A percentile compares a stretch with the other conserved stretches of the same genome.
Evolutionary conservation across 2,329 filamentous ascomycete species (phyloP).

Genomic region (Aspergillus ochraceus): DNA sequence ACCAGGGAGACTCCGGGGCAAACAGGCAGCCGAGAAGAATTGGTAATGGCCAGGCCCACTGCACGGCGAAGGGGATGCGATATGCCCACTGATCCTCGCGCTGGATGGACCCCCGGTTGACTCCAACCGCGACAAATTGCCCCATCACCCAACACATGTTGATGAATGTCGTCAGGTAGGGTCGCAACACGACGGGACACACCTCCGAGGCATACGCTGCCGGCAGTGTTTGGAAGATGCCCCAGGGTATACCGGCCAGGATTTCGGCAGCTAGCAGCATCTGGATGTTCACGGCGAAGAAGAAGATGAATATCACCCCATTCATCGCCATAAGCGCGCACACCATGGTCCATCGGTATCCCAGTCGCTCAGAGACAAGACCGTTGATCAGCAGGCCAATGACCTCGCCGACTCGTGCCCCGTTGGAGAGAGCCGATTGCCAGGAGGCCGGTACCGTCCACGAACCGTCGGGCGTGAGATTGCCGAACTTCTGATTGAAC

Average conservation of each 20-base stretch:
- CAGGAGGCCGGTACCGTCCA: constrained; percentile 31
- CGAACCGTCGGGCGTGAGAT: constrained; percentile 16
- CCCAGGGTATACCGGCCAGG: constrained; percentile 50
- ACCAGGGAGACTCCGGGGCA: constrained; percentile 51
- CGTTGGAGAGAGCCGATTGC: constrained; percentile 32
- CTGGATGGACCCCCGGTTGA: constrained; percentile 44
- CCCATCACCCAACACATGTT: constrained; percentile 46
- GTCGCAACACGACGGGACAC: constrained; percentile 38
- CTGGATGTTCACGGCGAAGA: constrained; percentile 46
- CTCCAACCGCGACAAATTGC: constrained; percentile 49
- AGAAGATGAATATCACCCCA: constrained; percentile 48
- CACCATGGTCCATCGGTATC: constrained; percentile 30
- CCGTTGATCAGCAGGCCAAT: constrained; percentile 30
- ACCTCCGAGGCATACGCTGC: constrained; percentile 45
- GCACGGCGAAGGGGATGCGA: constrained; percentile 50
- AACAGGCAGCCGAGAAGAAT: constrained; percentile 43
- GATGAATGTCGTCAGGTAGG: constrained; percentile 42
- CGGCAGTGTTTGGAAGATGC: constrained; percentile 46
- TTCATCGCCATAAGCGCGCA: constrained; percentile 41
- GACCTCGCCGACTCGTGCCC: constrained; percentile 22
- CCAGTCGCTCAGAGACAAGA: constrained; percentile 29
- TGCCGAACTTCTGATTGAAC: constrained; percentile 33
- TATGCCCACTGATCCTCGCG: constrained; percentile 49
- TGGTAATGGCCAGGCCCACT: constrained; percentile 52
- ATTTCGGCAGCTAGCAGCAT: constrained; percentile 48